Base-by-base conservation (phyloP, 345 rosid species). In the Dipteronia dyeriana region DNA sequence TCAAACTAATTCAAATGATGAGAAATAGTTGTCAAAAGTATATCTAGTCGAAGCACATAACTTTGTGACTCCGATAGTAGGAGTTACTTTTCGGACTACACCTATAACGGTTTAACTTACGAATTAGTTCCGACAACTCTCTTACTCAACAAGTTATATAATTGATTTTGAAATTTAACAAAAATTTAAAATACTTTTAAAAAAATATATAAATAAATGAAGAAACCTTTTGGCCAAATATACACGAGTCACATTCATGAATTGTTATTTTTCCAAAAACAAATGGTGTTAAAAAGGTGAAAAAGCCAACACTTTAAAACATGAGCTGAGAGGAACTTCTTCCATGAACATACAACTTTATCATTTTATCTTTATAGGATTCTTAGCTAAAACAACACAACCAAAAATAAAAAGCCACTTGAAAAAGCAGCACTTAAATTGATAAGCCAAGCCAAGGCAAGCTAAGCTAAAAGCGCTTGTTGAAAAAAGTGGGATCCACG, bases 341-440 rank as follows among this genome's bases (percentile, higher is more conserved):
- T 22, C 63, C 26, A 20, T 19, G 63, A 20, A 16, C 56, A 14
- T 3, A 19, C 3, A 57, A 19, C 39, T 38, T 67, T 63, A 65
- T 26, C 17, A 51, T 20, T n/a, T 76, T 59, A 53, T 29, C 84
- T 77, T 63, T 64, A 26, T 78, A 14, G 25, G 78, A 78, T 82
- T 82, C 74, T 54, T n/a, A 38, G 25, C 16, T 13, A 14, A 49
- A 59, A 17, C 77, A 62, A 12, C 45, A 47, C 47, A 25, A 67
- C 41, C 49, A 59, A 72, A 67, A 7, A 4, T 45, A 66, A 41
- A 45, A 45, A 53, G 57, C 14, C 38, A 34, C 38, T 34, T 34
- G 38, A 53, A 53, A 7, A 53, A 6, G n/a, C 16, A 53, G 57
- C 57, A 16, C n/a, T 29, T 26, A 57, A 57, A n/a, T 20, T 16